Evolutionary conservation across 257 asterid genomes (phyloP), one percentile per base, ranked within the genome.

Genomic region (Petrea volubilis): DNA sequence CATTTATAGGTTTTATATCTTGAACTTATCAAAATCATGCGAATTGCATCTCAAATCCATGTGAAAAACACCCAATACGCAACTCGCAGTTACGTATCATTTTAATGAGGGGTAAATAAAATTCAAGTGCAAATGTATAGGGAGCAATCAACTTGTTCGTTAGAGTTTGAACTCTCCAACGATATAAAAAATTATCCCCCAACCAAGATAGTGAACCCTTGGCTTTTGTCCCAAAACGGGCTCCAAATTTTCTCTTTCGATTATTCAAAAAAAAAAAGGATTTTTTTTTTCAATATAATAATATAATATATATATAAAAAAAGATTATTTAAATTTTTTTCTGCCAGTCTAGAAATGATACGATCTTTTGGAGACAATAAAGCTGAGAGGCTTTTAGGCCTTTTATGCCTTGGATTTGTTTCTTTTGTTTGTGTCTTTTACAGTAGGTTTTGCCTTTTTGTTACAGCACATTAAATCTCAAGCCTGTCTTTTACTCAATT

Each of bases 331-430:
- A n/a, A n/a, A n/a, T n/a, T n/a, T n/a, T n/a, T n/a, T n/a, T n/a
- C 46, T 74, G 20, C 17, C 27, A 65, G 46, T 44, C 44, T 64
- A 21, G 46, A 44, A 64, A 71, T 53, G 57, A 47, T 58, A 53
- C 62, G 56, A 78, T 77, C 74, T 77, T 84, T 84, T 80, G 86
- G 73, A 56, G 64, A 68, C 71, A 75, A 64, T 46, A 85, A 82
- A 75, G 79, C 65, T 55, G 61, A 75, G 61, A 18, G 57, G 71
- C 50, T 81, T 83, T 62, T 71, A 20, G 73, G 20, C 51, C 0
- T 40, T 79, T 85, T 80, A 81, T 85, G 66, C 94, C 79, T 80
- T 80, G 58, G 77, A 83, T 80, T 80, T 88, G 88, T 81, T 86
- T 55, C 67, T 58, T 64, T 79, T 81, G 72, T 74, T 51, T 53